Evolutionary conservation across 495 filamentous ascomycete genomes (phyloP), one percentile per base, ranked within the genome.

Genomic region (Lophium mytilinum): DNA sequence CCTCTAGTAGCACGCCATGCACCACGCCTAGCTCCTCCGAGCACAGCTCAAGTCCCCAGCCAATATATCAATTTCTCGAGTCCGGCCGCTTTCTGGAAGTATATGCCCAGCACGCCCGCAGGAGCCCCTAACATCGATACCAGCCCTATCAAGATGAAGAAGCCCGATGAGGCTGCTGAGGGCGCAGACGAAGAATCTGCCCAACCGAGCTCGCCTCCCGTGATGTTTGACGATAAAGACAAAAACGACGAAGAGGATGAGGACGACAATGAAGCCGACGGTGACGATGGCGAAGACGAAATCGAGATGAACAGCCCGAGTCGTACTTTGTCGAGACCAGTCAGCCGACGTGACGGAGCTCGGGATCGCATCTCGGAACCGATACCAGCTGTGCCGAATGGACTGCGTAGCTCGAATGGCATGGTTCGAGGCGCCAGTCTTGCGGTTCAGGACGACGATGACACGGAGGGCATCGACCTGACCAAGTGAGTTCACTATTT

Each of bases 31-130:
- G 89, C 88, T 1, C 90, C 91, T 17, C 93, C 93, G 0, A 92
- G 86, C 65, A 95, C 93, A 0, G 83, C 86, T 6, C 89, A 93
- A 64, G 79, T 91, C 41, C 94, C 94, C 3, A 95, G 89, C 63
- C 89, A 92, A 68, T 93, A 91, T 72, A 90, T 96, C 83, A 88
- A 90, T 15, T 90, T 92, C 67, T 92, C 87, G 67, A 94, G 88
- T 18, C 93, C 93, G 0, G 93, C 94, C n/a, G 90, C 92, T 17
- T 97, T 96, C 73, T 97, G 92, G 92, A 94, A 89, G 66, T 93
- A 86, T 66, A 77, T 85, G 53, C 82, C 85, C 10, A 90, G 83
- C 71, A 96, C 90, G 0, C 90, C 91, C 37, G 82, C 86, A 2
- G 80, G 81, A 56, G 77, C 81, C 0, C 73, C 76, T 34, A 50